Base-by-base conservation (phyloP, 495 filamentous ascomycete genomes). In the Darksidea phi region DNA sequence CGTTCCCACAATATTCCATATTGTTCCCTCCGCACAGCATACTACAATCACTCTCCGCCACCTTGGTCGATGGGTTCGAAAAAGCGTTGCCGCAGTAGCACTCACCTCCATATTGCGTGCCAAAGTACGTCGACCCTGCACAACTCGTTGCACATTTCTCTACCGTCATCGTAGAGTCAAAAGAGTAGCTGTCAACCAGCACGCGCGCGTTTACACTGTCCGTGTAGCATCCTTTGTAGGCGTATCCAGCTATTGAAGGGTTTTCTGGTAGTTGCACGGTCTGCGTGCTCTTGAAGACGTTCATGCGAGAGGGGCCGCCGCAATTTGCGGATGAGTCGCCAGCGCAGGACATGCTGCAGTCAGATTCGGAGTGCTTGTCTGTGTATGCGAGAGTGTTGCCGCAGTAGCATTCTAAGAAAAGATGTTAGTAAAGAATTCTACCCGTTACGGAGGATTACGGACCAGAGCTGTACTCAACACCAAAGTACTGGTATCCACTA, bases 261-360 rank as follows among this genome's bases (percentile, higher is more conserved):
- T 63, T 67, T 5, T 32, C 18, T 1, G 60, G 60, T 5, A 15
- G 20, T 13, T 38, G 42, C 26, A 25, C 34, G 1, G 51, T 0
- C 0, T 38, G 59, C 18, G 10, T 48, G 36, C 37, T 49, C n/a
- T 67, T 50, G 56, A 63, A 67, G 8, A 64, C 32, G 13, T 46
- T 67, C 6, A 67, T 26, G 7, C 59, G 48, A 32, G 50, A 34
- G 8, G 24, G 48, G 1, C 57, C 69, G 36, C 69, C 69, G 50
- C 69, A 71, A 0, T 24, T 21, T 36, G 66, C 18, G 20, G 17
- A 15, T 8, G 37, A 26, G 53, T 77, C 69, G 25, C 80, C 81
- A 32, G 71, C 47, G 68, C 83, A 86, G 18, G 73, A 64, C 69
- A 80, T 77, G 67, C 68, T 80, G 67, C 82, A 85, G 17, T 79